These are phyloP conservation scores for Pseudoturritis turrita DNA, from an alignment of 345 rosid genomes.

Conservation along the genomic window DNA sequence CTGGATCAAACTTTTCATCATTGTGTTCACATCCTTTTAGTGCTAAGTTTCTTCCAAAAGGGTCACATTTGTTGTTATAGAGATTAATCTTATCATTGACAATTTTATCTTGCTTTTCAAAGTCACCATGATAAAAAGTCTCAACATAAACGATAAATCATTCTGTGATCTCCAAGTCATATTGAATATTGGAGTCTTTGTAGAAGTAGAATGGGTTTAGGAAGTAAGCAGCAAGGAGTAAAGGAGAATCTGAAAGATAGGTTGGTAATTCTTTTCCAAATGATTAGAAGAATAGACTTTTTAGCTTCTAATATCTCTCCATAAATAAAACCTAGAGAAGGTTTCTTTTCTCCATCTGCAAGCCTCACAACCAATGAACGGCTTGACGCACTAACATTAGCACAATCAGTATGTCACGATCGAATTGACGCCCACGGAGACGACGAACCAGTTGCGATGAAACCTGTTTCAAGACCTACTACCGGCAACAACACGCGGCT, in stretches of 20 bases:
- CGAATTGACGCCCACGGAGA: no score
- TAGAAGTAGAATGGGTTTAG: neutral
- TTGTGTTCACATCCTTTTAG: neutral
- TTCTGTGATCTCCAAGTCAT: neutral
- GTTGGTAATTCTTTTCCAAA: neutral
- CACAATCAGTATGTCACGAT: no score
- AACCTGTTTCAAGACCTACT: no score
- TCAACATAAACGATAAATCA: neutral
- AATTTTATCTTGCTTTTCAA: neutral
- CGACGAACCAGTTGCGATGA: no score
- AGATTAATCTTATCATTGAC: neutral
- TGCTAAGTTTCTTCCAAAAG: neutral
- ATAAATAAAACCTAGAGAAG: neutral
- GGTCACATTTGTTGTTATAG: neutral
- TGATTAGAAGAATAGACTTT: neutral
- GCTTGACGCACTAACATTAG: no score
- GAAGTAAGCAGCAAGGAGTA: neutral
- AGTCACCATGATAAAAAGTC: neutral
- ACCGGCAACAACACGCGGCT: no score
- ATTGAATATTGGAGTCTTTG: neutral
- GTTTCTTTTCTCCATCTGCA: neutral
- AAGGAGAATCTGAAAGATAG: neutral
- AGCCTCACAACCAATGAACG: neutral
- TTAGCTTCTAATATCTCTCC: neutral
- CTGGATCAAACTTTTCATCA: neutral